Base-by-base conservation (phyloP, 2,329 filamentous ascomycete genomes). In the Elsinoe perseae region DNA sequence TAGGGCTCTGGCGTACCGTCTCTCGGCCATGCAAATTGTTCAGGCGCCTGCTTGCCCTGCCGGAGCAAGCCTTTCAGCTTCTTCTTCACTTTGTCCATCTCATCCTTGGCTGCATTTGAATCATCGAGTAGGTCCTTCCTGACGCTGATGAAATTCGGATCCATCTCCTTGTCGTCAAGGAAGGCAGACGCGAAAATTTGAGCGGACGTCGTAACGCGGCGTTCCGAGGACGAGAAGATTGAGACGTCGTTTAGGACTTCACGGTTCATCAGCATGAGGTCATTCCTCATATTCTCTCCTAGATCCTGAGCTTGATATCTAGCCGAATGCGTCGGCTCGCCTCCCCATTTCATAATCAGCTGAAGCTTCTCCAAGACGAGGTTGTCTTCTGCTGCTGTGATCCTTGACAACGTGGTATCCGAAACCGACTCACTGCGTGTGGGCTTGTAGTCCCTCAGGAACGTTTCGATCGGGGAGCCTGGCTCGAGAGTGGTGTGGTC, bases 41-140 rank as follows among this genome's bases (percentile, higher is more conserved):
- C 84, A 8, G 93, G 93, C 1, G 92, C 88, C 66, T 93, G 87
- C 60, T 90, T 89, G n/a, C 92, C 93, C 70, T 95, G 88, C 27
- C 93, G 84, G 57, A 98, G 73, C 18, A 98, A 78, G 1, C 89
- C 85, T 74, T 98, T 98, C 25, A 98, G 80, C 82, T 95, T 96
- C 81, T 98, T 98, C 79, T 98, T 98, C 56, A 98, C 93, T 72
- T 95, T 96, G 73, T 98, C 95, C 87, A 96, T 98, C 66, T 95
- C 90, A 69, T 98, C 93, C 70, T 98, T 98, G 57, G 93, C 93
- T 3, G 93, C 93, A 70, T 98, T 98, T 0, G 91, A 97, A 68
- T 98, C 93, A 69, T 98, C 93, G 2, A 98, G 76, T 5, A 98
- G 79, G 71, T 97, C 91, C 69, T 98, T 98, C 54, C 93, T 85